These are phyloP conservation scores for Colletotrichum brevisporum DNA, from an alignment of 2,329 filamentous ascomycete species.

Conservation along the genomic window DNA sequence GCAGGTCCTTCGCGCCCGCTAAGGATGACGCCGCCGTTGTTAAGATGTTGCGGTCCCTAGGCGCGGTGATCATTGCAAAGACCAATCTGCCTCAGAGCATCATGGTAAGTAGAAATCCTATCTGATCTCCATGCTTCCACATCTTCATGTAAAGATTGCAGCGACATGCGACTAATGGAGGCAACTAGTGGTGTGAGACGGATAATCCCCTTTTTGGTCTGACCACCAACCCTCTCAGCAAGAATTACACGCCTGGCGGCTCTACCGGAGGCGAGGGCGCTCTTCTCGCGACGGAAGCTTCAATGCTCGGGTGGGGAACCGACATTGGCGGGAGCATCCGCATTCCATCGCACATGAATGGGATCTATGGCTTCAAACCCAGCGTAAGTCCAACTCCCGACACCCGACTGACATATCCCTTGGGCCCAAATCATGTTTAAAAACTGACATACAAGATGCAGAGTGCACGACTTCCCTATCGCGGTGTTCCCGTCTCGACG, in stretches of 20 bases:
- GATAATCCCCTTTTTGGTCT: constrained; percentile 71
- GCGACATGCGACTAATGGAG: neutral
- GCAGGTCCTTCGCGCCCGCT: constrained; percentile 62
- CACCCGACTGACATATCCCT: too few relatives aligned
- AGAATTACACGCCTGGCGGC: constrained; percentile 72
- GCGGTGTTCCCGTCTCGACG: constrained; percentile 71
- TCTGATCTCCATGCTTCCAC: too few relatives aligned
- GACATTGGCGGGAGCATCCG: constrained; percentile 60
- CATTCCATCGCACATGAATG: constrained; percentile 54
- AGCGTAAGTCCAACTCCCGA: constrained; percentile 36
- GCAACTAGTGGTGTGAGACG: constrained; percentile 48
- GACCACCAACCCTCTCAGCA: constrained; percentile 74
- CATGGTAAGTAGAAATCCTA: constrained; percentile 63
- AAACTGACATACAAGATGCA: constrained; percentile 43
- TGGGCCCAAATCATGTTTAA: neutral
- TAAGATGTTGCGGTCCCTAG: constrained; percentile 67
- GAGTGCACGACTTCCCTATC: constrained; percentile 71
- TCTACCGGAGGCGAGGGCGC: constrained; percentile 71
- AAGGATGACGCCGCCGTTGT: constrained; percentile 70
- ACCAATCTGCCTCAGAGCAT: constrained; percentile 77
- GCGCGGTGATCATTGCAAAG: constrained; percentile 76
- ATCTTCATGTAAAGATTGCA: too few relatives aligned
- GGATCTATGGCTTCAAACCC: constrained; percentile 48
- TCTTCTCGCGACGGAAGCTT: constrained; percentile 56
- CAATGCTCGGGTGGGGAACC: constrained; percentile 56